Base-by-base conservation (phyloP, 2,329 filamentous ascomycete species). In the Colletotrichum sp. region DNA sequence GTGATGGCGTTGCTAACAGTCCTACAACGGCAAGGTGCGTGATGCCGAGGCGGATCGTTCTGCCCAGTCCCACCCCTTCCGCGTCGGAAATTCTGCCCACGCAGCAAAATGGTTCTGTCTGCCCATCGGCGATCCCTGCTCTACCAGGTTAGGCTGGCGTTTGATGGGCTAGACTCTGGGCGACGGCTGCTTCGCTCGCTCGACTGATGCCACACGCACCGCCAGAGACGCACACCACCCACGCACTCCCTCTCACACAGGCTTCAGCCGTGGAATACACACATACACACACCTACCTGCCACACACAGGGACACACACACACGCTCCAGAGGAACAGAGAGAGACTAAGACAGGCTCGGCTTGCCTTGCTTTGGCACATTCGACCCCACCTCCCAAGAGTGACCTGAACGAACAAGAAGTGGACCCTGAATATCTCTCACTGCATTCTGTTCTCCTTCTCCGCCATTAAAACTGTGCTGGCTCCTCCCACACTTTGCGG, bases 351-450 rank as follows among this genome's bases (percentile, higher is more conserved):
- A 75, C 73, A 67, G 59, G 64, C 64, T 59, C 59, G 63, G 63
- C 69, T 59, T 57, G 59, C 60, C 72, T 71, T 66, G 72, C 59
- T 71, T 74, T 72, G 64, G 73, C 70, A 67, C 59, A 66, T 16
- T 75, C 48, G 59, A 75, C 73, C 73, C 73, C 70, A 75, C 73
- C 70, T 69, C 64, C 70, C 32, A 68, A 59, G 59, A 72, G 70
- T 43, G 12, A 63, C 21, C 55, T 26, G 55, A 59, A 59, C 59
- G 55, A 72, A 43, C 57, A 57, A 48, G 60, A 74, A 74, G 73
- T 75, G 73, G 73, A 75, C 73, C 73, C 70, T 75, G 73, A 75
- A 75, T 75, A 75, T 75, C 70, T 59, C 70, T 59, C 70, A 59
- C 63, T 65, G 64, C 55, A 39, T 75, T 28, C 70, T 68, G 9